Base-by-base conservation (phyloP, 305 asterid species). In the Fraxinus velutina region DNA sequence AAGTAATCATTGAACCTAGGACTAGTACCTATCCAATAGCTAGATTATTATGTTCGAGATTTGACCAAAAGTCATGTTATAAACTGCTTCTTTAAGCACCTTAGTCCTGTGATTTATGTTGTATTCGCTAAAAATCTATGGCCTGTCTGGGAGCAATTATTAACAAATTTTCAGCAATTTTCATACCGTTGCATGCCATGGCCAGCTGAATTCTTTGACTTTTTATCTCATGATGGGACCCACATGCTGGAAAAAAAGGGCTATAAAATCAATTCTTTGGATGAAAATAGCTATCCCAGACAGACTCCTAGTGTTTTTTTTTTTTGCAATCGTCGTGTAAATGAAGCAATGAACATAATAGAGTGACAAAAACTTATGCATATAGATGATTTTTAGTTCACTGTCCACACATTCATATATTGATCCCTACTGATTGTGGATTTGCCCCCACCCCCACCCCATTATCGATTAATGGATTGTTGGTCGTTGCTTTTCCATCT, bases 11-110 rank as follows among this genome's bases (percentile, higher is more conserved):
- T 37, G 44, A 37, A 10, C 44, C 44, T 6, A 7, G 2, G 44
- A 27, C 29, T 27, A 6, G 9, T 37, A 37, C 10, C 1, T 6
- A 6, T 37, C 44, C 44, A 37, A 37, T 37, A 6, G 6, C 44
- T 37, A 8, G 22, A 71, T 72, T 70, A 70, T 29, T 79, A 42
- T 68, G 50, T 71, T 47, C 50, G 27, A 72, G 29, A 82, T 22
- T 10, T 71, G 19, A 19, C 60, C 27, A 6, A 17, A 57, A n/a
- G 44, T 77, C 42, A 30, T 32, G 70, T 42, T 75, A 78, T 15
- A 72, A 27, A 9, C 42, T 47, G 70, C 22, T 79, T 62, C 5
- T 57, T 71, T 21, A 37, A 70, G 39, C 84, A 80, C 81, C 70
- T 55, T 4, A 29, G 47, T 44, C 55, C 2, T 44, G 17, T 44